Base-by-base conservation (phyloP, 108 stramenopile genomes). In the Nitzschia putrida region DNA sequence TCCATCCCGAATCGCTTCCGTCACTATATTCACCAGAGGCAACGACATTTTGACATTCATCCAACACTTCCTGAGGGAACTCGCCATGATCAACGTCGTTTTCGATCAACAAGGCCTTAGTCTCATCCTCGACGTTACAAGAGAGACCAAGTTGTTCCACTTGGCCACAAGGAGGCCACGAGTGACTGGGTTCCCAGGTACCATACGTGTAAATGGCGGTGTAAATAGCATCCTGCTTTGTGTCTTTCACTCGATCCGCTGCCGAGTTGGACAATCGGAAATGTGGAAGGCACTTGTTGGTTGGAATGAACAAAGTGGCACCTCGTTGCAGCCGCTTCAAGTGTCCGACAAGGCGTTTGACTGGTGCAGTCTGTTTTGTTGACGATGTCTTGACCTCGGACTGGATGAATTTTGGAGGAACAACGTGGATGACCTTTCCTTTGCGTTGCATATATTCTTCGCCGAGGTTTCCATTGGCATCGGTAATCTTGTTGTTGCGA, bases 71-170 rank as follows among this genome's bases (percentile, higher is more conserved):
- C 2, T 75, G 55, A 37, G 87, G 73, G 66, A 96, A 95, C 8
- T 96, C 95, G 8, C 95, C 97, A 71, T 98, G 97, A 61, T 96
- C 82, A 23, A 97, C 92, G 8, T 73, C 86, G 61, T 84, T 59
- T 53, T 95, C 89, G 3, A 82, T 73, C 29, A 97, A 85, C 14
- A 97, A 80, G 2, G 95, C 96, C 61, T 74, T 57, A 1, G 95
- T 97, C 75, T 98, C 97, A 61, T 96, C 90, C 64, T 88, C 84
- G 21, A 97, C 83, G 69, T 82, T 90, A 52, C 86, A 90, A 3
- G 85, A 80, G 2, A 76, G 71, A 42, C 95, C 92, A 50, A 96
- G 74, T 25, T 68, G 72, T 44, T 70, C 64, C 8, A 91, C 78
- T 21, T 85, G 53, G 0, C 53, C 68, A 68, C 95, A 94, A 0